Evolutionary conservation across 2,329 filamentous ascomycete genomes (phyloP), one percentile per base, ranked within the genome.

Genomic region (Xylaria sp.): DNA sequence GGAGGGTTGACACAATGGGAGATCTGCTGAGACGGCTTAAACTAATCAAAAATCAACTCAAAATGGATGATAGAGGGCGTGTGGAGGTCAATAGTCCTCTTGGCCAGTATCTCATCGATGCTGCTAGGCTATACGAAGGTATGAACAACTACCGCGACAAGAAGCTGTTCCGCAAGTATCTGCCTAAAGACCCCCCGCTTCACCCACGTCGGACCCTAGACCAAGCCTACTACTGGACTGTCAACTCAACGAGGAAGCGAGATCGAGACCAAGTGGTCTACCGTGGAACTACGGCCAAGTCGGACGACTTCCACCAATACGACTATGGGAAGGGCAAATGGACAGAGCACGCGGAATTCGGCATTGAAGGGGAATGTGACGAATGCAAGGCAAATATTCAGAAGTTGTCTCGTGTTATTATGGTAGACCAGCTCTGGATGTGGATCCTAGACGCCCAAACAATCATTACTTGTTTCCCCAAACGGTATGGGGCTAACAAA

Each of bases 181-280:
- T 77, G 0, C 61, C 69, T 13, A 16, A 48, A 0, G 56, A 74
- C 1, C 66, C 73, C 0, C 75, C 71, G 5, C 61, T 74, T 1
- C 77, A 81, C 52, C 72, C 75, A 0, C 69, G 78, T 0, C 63
- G 78, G 0, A 80, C 77, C 0, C 65, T 80, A 0, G 77, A 80
- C 42, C 77, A 80, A 53, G 73, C 72, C 0, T 78, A 77, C 52
- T 74, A 74, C 39, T 72, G 72, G 68, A 74, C 71, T 2, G 63
- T 76, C 2, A 64, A 69, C 0, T 70, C 73, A n/a, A 78, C 76
- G 0, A 57, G 66, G 3, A 56, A 61, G 1, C 63, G 76, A 3
- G 77, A 80, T 42, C 57, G 64, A 2, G 74, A 77, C 26, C 75
- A 78, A 41, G 75, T 77, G 0, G 68, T 77, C 1, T 77, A 75